These are phyloP conservation scores for Malassezia yamatoensis DNA, from an alignment of 1,284 basidiomycete genomes.

Conservation along the genomic window DNA sequence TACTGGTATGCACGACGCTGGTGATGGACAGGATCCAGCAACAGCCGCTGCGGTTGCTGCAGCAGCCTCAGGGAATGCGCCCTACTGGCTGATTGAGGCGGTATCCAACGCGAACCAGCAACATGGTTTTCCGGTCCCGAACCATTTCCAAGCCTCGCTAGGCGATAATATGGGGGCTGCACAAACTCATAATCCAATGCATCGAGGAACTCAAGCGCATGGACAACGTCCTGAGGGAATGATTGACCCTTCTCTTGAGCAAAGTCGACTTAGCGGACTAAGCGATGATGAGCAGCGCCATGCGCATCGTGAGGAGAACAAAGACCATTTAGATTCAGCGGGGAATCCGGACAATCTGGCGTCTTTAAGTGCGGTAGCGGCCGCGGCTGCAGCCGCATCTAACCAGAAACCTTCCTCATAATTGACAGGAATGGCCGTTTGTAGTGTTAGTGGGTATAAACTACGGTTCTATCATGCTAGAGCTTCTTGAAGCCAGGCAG, in stretches of 20 bases:
- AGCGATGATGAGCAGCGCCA: neutral
- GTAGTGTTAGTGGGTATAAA: neutral
- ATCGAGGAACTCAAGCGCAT: conserved; percentile 1
- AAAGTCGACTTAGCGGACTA: conserved; percentile 15
- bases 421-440: neutral
- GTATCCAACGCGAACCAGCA: conserved; percentile 17
- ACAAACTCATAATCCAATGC: neutral
- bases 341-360: conserved; percentile 25
- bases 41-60: conserved; percentile 17
- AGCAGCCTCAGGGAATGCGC: conserved; percentile 15
- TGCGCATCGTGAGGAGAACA: conserved; percentile 1
- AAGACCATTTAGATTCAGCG: conserved; percentile 2
- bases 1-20: conserved; percentile 4
- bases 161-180: conserved; percentile 9
- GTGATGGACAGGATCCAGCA: conserved; percentile 16
- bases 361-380: conserved; percentile 30
- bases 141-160: conserved; percentile 15
- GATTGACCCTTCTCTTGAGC: conserved; percentile 21
- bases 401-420: conserved; percentile 6
- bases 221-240: conserved; percentile 13
- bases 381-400: conserved; percentile 26
- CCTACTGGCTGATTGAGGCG: conserved; percentile 19
- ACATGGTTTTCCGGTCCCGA: conserved; percentile 14
- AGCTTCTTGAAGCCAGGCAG: conserved; percentile 28
- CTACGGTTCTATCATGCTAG: conserved; percentile 1